Percentiles rank a stretch among this genome's conserved stretches.
Conservation (phyloP, 2,329 filamentous ascomycete species). For the Dothideomycetes sp. region DNA sequence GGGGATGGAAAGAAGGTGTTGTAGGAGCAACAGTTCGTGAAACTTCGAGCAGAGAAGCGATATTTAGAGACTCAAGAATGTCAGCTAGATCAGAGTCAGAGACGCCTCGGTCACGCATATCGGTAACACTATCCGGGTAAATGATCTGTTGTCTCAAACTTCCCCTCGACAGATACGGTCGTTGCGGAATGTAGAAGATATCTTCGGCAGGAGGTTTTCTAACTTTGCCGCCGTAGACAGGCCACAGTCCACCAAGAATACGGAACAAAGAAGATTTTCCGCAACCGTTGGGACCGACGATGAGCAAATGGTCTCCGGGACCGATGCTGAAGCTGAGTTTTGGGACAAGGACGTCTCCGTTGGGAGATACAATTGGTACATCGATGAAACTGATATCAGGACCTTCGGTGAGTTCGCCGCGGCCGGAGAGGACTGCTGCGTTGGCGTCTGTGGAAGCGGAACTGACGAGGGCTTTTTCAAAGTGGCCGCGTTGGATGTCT, state of each 20-base stretch:
- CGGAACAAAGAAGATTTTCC: slow-evolving; percentile 95
- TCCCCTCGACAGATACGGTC: slow-evolving; percentile 84
- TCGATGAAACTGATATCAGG: slow-evolving; percentile 74
- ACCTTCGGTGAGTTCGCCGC: slow-evolving; percentile 75
- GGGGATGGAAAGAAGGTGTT: slow-evolving; percentile 15
- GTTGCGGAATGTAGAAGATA: slow-evolving; percentile 97
- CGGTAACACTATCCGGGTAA: slow-evolving; percentile 80
- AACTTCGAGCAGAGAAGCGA: slow-evolving; percentile 61
- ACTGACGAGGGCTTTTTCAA: slow-evolving; percentile 93
- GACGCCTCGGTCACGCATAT: slow-evolving; percentile 76
- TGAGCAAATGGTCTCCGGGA: slow-evolving; percentile 81
- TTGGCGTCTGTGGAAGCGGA: slow-evolving; percentile 76
- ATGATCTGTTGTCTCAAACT: slow-evolving; percentile 94
- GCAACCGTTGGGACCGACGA: slow-evolving; percentile 93
- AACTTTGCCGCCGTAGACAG: slow-evolving; percentile 90
- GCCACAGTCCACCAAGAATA: slow-evolving; percentile 93
- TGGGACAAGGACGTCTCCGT: slow-evolving; percentile 83
- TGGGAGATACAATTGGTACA: slow-evolving; percentile 93
- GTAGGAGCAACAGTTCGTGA: slow-evolving; percentile 9
- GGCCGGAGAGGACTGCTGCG: slow-evolving; percentile 68
- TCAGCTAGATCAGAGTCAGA: slow-evolving; percentile 71
- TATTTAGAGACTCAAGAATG: slow-evolving; percentile 70
- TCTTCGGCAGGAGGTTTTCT: slow-evolving; percentile 83
- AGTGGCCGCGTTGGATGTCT: slow-evolving; percentile 80
- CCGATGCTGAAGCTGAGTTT: slow-evolving; percentile 79